A percentile compares a stretch with the other conserved stretches of the same genome.
Evolutionary conservation across 257 asterid genomes (phyloP).

Genomic region (Nicotiana knightiana): DNA sequence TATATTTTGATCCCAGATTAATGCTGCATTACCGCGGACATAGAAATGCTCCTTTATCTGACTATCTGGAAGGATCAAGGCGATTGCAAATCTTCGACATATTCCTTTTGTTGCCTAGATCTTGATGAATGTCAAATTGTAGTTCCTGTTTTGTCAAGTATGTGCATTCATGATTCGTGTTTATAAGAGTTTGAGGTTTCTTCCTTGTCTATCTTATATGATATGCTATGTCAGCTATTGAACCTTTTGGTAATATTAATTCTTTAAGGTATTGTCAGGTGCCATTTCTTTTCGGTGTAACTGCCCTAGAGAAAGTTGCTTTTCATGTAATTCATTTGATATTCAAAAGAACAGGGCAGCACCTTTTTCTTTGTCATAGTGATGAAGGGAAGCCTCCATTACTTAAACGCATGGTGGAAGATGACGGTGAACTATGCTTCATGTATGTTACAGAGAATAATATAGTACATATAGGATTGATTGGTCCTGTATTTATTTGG

Average conservation of each 20-base stretch:
- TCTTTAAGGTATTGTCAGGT: slow-evolving; percentile 42
- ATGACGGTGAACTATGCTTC: slow-evolving; percentile 47
- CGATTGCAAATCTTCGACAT: neutral
- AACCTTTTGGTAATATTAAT: neutral
- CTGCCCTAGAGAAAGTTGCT: slow-evolving; percentile 79
- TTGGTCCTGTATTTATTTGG: neutral
- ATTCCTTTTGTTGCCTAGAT: neutral
- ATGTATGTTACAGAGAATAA: slow-evolving; percentile 41
- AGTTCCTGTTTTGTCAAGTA: neutral
- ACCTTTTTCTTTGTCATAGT: slow-evolving; percentile 79
- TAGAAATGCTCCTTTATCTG: neutral
- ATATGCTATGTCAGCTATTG: neutral
- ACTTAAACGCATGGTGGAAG: slow-evolving; percentile 79
- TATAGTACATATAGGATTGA: neutral
- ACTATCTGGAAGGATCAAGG: neutral
- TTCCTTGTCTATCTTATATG: neutral
- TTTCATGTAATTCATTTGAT: slow-evolving; percentile 74
- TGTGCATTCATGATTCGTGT: neutral
- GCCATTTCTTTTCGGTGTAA: slow-evolving; percentile 94
- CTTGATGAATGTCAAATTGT: neutral
- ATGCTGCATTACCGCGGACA: neutral
- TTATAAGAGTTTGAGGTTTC: neutral
- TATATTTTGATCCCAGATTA: neutral
- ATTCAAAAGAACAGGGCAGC: slow-evolving; percentile 91
- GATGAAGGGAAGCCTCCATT: slow-evolving; percentile 87